phyloP scores from a whole-genome alignment of 2,329 filamentous ascomycete species.

The Aspergillus fumigatiaffinis region DNA sequence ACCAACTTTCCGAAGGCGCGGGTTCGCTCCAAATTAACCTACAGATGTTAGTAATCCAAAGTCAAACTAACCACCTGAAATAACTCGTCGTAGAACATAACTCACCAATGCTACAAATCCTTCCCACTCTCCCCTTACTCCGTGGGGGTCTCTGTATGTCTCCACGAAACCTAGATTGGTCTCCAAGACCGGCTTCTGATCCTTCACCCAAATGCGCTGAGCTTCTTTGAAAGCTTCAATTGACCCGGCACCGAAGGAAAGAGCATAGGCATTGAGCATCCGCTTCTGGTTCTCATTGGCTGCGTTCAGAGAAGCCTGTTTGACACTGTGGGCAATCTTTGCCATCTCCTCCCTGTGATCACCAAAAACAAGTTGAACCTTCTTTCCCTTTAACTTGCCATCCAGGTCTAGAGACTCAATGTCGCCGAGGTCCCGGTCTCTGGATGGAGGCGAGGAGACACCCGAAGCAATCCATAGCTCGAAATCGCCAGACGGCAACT shows the following conservation, averaged over 20 bases:
- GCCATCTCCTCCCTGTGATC: slow-evolving; percentile 71
- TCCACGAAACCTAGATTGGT: slow-evolving; percentile 81
- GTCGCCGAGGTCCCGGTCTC: slow-evolving; percentile 66
- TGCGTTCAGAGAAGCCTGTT: slow-evolving; percentile 64
- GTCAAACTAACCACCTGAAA: not conserved
- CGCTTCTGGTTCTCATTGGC: slow-evolving; percentile 70
- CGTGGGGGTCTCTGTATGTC: slow-evolving; percentile 78
- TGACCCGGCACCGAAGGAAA: slow-evolving; percentile 71
- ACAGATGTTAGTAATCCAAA: slow-evolving; percentile 29
- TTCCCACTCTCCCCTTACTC: slow-evolving; percentile 79
- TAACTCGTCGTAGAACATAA: slow-evolving; percentile 1
- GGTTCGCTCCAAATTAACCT: slow-evolving; percentile 83
- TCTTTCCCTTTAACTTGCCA: slow-evolving; percentile 62
- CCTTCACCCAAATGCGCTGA: slow-evolving; percentile 76
- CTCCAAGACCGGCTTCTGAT: slow-evolving; percentile 76
- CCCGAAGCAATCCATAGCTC: slow-evolving; percentile 73
- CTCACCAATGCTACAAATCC: slow-evolving; percentile 66
- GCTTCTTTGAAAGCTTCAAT: slow-evolving; percentile 75
- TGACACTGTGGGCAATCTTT: slow-evolving; percentile 61
- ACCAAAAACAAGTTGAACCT: slow-evolving; percentile 67
- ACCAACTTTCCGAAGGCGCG: slow-evolving; percentile 83
- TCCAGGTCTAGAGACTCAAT: slow-evolving; percentile 59
- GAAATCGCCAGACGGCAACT: slow-evolving; percentile 61
- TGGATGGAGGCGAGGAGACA: slow-evolving; percentile 54
- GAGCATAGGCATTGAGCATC: slow-evolving; percentile 70